Conservation (phyloP, 139 green algal species). For the Edaphochlamys debaryana region DNA sequence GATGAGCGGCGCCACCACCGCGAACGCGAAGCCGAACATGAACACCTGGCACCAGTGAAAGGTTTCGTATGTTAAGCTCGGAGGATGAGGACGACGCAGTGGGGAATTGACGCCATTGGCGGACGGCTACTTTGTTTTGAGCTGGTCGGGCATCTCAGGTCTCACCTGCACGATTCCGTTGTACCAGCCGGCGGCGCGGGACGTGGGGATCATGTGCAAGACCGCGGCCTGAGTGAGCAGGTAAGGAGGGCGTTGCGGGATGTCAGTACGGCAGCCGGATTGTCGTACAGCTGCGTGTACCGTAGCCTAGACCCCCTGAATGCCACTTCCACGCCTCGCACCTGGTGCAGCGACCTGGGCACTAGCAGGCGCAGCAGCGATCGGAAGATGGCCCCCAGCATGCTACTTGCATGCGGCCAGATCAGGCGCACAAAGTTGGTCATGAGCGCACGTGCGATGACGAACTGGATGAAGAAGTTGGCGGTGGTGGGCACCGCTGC, state of each 20-base stretch:
- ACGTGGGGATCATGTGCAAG: neutral
- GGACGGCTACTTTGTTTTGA: too few species aligned
- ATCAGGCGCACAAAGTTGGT: neutral
- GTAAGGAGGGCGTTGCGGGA: too few species aligned
- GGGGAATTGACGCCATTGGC: too few species aligned
- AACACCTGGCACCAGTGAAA: too few species aligned
- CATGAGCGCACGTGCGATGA: conserved; percentile 4
- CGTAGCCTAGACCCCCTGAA: too few species aligned
- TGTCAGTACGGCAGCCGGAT: too few species aligned
- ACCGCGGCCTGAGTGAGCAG: neutral
- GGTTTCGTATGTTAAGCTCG: too few species aligned
- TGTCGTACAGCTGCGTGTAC: too few species aligned
- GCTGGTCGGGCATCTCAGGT: too few species aligned
- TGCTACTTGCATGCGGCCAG: neutral
- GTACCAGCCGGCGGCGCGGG: neutral
- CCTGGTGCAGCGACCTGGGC: neutral
- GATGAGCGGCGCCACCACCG: conserved; percentile 6
- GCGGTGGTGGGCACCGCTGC: conserved; percentile 29
- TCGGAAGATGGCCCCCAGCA: neutral
- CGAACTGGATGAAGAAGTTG: conserved; percentile 43
- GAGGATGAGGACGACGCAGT: too few species aligned
- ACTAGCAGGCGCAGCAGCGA: neutral
- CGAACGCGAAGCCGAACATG: neutral
- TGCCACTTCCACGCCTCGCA: too few species aligned
- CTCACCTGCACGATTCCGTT: neutral